A percentile compares a stretch with the other conserved stretches of the same genome.
Conservation (phyloP, 371 early-diverging fungal species). For the Mucor sp. region DNA sequence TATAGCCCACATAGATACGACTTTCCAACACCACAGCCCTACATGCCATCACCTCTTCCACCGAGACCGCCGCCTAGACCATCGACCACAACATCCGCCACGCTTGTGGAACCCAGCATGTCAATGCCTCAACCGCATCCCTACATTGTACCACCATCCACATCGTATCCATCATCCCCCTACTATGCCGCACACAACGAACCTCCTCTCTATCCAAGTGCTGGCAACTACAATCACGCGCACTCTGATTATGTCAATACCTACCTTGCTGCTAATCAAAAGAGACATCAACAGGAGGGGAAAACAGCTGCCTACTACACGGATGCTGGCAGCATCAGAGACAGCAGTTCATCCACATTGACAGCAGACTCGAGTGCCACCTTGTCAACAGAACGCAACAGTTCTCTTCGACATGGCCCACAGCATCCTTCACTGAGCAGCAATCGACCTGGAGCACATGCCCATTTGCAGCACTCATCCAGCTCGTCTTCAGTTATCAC, state of each 20-base stretch:
- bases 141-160: not conserved
- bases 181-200: not conserved
- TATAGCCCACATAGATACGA: not conserved
- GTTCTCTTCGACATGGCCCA: not conserved
- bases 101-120: slow-evolving; percentile 12
- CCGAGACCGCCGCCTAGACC: not conserved
- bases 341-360: not conserved
- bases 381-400: not conserved
- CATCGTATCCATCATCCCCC: not conserved
- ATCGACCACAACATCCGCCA: not conserved
- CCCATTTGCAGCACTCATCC: not conserved
- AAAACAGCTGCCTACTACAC: slow-evolving; percentile 2
- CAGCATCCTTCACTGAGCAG: not conserved
- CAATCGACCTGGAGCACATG: not conserved
- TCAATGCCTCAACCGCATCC: not conserved
- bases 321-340: not conserved
- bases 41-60: not conserved
- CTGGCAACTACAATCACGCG: not conserved
- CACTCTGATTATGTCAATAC: slow-evolving; percentile 5
- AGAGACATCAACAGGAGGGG: not conserved
- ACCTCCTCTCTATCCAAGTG: not conserved
- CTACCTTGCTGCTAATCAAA: not conserved
- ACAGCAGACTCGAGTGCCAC: not conserved
- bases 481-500: slow-evolving; percentile 1
- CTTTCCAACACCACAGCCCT: not conserved